Evolutionary conservation across 768 basidiomycete species (phyloP).

Genomic region (Amanita inopinata): DNA sequence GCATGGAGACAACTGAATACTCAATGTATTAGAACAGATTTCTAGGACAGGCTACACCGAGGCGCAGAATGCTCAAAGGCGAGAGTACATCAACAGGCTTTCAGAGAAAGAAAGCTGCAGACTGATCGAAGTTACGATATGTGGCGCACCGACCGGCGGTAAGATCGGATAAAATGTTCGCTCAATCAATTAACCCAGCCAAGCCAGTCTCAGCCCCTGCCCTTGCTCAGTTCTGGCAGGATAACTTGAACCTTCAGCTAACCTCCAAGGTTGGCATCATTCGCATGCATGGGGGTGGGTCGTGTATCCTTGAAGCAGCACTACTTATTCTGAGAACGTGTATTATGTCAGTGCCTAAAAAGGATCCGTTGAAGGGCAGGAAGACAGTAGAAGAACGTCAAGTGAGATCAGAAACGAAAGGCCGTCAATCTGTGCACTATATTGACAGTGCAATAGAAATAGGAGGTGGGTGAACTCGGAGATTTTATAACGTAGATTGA

Average conservation of each 20-base stretch:
- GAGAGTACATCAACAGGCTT: constrained; percentile 40
- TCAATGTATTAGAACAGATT: background rate
- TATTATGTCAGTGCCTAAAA: no score
- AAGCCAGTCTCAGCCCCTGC: constrained; percentile 53
- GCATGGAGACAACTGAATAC: constrained; percentile 2
- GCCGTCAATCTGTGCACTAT: background rate
- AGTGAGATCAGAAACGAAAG: no score
- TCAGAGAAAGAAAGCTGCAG: constrained; percentile 44
- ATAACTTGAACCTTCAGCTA: constrained; percentile 61
- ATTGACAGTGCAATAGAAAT: background rate
- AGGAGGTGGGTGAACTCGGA: no score
- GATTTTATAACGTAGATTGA: no score
- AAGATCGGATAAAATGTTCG: constrained; percentile 16
- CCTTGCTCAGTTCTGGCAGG: constrained; percentile 67
- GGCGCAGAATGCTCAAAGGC: constrained; percentile 45
- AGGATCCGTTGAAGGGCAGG: constrained; percentile 39
- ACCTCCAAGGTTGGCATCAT: constrained; percentile 45
- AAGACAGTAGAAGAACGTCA: constrained; percentile 20
- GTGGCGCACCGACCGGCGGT: constrained; percentile 59
- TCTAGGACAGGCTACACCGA: constrained; percentile 55
- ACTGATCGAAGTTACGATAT: constrained; percentile 55
- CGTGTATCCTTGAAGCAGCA: no score
- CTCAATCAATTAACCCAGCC: background rate
- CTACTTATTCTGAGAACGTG: no score
- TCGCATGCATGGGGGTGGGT: constrained; percentile 8